A percentile compares a stretch with the other conserved stretches of the same genome.
phyloP scores from a whole-genome alignment of 2,329 filamentous ascomycete species.

The Alternaria consortialis region DNA sequence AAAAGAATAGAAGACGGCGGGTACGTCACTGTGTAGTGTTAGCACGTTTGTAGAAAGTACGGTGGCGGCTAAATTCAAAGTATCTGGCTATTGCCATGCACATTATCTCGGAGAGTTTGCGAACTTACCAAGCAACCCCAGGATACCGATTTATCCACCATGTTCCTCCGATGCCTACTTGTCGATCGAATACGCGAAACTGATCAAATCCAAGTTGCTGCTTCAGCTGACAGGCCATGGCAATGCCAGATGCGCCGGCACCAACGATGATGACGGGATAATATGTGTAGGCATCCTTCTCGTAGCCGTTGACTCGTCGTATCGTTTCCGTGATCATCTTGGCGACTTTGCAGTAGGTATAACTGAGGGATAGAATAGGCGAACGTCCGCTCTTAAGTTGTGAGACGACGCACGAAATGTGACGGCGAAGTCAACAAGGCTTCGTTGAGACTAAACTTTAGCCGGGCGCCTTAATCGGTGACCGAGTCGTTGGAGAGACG shows the following conservation, averaged over 20 bases:
- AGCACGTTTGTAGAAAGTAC: slow-evolving; percentile 8
- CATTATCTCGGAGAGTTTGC: neutral
- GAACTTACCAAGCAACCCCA: slow-evolving; percentile 47
- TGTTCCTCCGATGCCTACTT: slow-evolving; percentile 67
- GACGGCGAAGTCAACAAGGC: neutral
- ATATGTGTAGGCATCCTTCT: slow-evolving; percentile 52
- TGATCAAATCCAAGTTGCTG: slow-evolving; percentile 66
- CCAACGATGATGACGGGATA: slow-evolving; percentile 66
- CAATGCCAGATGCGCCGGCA: slow-evolving; percentile 69
- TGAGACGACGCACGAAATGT: neutral
- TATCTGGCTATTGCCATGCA: neutral
- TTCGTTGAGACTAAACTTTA: neutral
- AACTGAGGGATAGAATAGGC: neutral
- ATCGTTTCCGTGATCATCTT: slow-evolving; percentile 48
- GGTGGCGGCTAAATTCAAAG: neutral
- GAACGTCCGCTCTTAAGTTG: neutral
- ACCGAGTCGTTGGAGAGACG: neutral
- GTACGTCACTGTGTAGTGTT: slow-evolving; percentile 52
- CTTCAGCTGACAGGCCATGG: slow-evolving; percentile 67
- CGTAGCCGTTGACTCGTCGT: slow-evolving; percentile 50
- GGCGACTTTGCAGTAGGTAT: neutral
- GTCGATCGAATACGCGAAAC: slow-evolving; percentile 68
- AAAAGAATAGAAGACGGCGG: slow-evolving; percentile 65
- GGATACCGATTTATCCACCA: slow-evolving; percentile 72
- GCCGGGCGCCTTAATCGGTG: neutral